phyloP scores from a whole-genome alignment of 192 early-diverging fungal species.

The Coemansia sp. region DNA sequence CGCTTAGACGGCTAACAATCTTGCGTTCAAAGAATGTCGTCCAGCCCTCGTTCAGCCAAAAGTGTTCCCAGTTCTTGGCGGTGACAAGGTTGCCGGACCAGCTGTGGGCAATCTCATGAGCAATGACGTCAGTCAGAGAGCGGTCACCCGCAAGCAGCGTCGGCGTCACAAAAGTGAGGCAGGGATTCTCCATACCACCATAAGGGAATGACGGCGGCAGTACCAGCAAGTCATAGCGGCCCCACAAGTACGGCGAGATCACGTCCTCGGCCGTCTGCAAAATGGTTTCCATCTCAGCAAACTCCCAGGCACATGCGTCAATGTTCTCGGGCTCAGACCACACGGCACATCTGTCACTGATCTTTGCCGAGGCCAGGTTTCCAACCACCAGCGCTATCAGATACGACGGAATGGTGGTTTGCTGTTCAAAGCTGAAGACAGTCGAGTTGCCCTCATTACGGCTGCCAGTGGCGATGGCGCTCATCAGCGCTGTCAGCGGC shows the following conservation, averaged over 20 bases:
- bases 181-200: constrained; percentile 97
- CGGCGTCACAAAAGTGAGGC: constrained; percentile 97
- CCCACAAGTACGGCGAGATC: constrained; percentile 94
- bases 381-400: constrained; percentile 93
- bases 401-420: constrained; percentile 89
- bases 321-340: constrained; percentile 86
- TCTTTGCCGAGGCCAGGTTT: constrained; percentile 63
- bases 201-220: constrained; percentile 88
- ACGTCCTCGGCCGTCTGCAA: constrained; percentile 67
- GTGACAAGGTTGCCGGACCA: constrained; percentile 91
- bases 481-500: constrained; percentile 89
- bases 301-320: constrained; percentile 92
- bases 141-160: constrained; percentile 93
- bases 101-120: constrained; percentile 91
- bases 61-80: constrained; percentile 75
- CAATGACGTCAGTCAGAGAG: constrained; percentile 90
- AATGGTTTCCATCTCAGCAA: constrained; percentile 72
- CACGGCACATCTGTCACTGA: constrained; percentile 92
- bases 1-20: constrained; percentile 77
- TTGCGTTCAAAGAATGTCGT: constrained; percentile 93
- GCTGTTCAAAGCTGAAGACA: constrained; percentile 81
- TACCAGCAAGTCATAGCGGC: constrained; percentile 90
- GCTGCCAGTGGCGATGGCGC: constrained; percentile 73
- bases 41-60: constrained; percentile 97
- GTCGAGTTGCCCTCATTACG: constrained; percentile 56